Conservation (phyloP, 306 rosid species). For the Astragalus glycyphyllos region DNA sequence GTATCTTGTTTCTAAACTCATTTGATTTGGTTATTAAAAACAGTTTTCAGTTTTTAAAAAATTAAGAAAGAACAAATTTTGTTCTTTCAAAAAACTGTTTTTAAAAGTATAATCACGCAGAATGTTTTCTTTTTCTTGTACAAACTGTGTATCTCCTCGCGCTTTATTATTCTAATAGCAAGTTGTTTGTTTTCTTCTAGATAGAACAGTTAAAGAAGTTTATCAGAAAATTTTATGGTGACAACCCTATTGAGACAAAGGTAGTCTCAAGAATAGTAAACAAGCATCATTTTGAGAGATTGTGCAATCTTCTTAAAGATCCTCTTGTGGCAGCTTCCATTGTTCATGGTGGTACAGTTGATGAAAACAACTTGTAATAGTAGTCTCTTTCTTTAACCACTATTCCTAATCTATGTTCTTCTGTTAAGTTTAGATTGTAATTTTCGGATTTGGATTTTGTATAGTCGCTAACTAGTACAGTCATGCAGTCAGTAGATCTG, state of each 20-base stretch:
- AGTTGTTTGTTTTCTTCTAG: conserved; percentile 46
- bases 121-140: too few species aligned
- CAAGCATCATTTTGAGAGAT: conserved; percentile 64
- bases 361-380: conserved; percentile 67
- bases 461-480: too few species aligned
- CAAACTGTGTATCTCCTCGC: too few species aligned
- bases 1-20: conserved; percentile 39
- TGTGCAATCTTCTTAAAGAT: conserved; percentile 67
- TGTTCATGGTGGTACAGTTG: conserved; percentile 75
- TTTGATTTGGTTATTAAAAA: neutral
- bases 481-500: too few species aligned
- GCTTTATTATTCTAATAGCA: conserved; percentile 2
- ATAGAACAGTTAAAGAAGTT: conserved; percentile 62
- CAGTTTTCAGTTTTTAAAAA: too few species aligned
- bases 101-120: too few species aligned
- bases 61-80: too few species aligned
- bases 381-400: conserved; percentile 29
- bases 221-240: conserved; percentile 66
- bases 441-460: too few species aligned
- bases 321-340: conserved; percentile 74
- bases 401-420: neutral
- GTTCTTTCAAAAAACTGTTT: too few species aligned
- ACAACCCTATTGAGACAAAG: conserved; percentile 56
- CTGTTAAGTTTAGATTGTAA: too few species aligned
- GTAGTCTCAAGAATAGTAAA: conserved; percentile 67